Conservation (phyloP, 2,329 filamentous ascomycete species). For the Alternaria atra region DNA sequence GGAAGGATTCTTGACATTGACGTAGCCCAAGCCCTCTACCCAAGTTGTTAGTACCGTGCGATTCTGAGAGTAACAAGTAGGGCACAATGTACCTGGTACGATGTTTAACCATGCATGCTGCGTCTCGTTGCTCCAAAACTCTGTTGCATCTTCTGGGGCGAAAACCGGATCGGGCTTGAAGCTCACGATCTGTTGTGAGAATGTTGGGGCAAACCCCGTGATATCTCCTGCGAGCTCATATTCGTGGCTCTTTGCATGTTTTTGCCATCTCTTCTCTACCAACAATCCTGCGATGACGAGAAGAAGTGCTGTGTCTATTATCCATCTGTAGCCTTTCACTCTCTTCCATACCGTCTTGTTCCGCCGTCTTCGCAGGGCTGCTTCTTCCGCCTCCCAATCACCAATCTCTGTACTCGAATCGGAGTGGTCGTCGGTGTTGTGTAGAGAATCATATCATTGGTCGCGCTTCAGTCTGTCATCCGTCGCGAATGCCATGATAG, state of each 20-base stretch:
- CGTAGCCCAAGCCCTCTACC: conserved; percentile 44
- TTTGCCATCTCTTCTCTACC: conserved; percentile 35
- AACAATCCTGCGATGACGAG: conserved; percentile 41
- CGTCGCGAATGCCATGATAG: conserved; percentile 13
- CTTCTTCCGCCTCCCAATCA: conserved; percentile 31
- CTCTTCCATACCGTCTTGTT: conserved; percentile 24
- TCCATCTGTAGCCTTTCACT: conserved; percentile 33
- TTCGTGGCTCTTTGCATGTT: conserved; percentile 17
- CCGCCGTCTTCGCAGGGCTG: conserved; percentile 10
- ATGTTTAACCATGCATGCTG: conserved; percentile 44
- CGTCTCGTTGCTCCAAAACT: conserved; percentile 44
- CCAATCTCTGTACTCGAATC: conserved; percentile 44
- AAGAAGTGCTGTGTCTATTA: conserved; percentile 40
- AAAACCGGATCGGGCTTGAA: conserved; percentile 39
- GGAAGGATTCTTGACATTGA: conserved; percentile 34
- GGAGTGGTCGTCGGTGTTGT: conserved; percentile 27
- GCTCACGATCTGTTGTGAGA: conserved; percentile 42
- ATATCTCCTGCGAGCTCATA: conserved; percentile 43
- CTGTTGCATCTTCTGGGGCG: conserved; percentile 39
- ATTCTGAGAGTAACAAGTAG: not conserved
- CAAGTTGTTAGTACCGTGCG: conserved; percentile 1
- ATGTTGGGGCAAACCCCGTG: conserved; percentile 46
- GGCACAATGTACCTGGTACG: conserved; percentile 35
- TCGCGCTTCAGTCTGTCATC: conserved; percentile 28
- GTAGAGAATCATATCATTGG: conserved; percentile 36